Evolutionary conservation across 495 filamentous ascomycete species (phyloP).

Genomic region (Alectoria sarmentosa): DNA sequence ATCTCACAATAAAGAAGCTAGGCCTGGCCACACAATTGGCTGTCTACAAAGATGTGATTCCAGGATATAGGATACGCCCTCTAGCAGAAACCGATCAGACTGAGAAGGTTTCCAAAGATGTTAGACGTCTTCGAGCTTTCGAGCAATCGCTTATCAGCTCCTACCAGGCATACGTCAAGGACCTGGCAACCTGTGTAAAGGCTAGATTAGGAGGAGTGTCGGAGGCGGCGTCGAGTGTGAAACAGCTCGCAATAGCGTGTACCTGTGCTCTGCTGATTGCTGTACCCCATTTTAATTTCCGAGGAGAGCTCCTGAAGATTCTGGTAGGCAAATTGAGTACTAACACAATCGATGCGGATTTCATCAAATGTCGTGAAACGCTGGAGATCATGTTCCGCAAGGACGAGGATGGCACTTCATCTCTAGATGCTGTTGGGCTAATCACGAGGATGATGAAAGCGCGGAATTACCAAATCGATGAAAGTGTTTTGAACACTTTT

Average conservation of each 20-base stretch:
- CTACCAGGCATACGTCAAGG: slow-evolving; percentile 77
- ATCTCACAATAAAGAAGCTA: slow-evolving; percentile 72
- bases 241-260: slow-evolving; percentile 74
- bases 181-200: slow-evolving; percentile 57
- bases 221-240: slow-evolving; percentile 39
- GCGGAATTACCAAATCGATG: slow-evolving; percentile 69
- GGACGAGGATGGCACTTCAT: slow-evolving; percentile 81
- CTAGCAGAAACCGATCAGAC: slow-evolving; percentile 60
- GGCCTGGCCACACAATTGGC: slow-evolving; percentile 77
- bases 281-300: slow-evolving; percentile 96
- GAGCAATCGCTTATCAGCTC: slow-evolving; percentile 76
- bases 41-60: slow-evolving; percentile 93
- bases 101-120: slow-evolving; percentile 85
- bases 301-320: slow-evolving; percentile 77
- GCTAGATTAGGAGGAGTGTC: slow-evolving; percentile 30
- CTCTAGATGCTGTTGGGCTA: slow-evolving; percentile 77
- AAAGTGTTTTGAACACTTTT: slow-evolving; percentile 84
- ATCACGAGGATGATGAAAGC: slow-evolving; percentile 92
- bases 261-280: slow-evolving; percentile 67
- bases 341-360: slow-evolving; percentile 60
- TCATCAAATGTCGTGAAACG: slow-evolving; percentile 68
- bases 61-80: slow-evolving; percentile 89
- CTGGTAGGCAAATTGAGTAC: slow-evolving; percentile 73
- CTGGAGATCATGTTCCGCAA: slow-evolving; percentile 76
- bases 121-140: slow-evolving; percentile 67